Conservation (phyloP, 176 grass and related monocot genomes). For the Carex cristatella region DNA sequence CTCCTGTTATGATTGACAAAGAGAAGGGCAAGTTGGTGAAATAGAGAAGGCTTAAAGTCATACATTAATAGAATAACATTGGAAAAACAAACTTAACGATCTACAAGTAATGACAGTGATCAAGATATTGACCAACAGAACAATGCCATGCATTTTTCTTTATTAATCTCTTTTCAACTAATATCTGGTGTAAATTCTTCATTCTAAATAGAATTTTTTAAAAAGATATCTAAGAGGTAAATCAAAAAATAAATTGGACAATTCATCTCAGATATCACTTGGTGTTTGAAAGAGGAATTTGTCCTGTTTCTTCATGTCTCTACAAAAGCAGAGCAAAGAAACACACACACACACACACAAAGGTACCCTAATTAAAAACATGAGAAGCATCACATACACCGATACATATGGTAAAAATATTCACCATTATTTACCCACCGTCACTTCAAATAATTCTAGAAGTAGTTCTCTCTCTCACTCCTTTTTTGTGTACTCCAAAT, state of each 20-base stretch:
- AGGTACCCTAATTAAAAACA: background rate
- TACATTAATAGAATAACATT: background rate
- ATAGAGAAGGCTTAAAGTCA: too few relatives aligned
- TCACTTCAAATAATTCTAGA: background rate
- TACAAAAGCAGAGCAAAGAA: background rate
- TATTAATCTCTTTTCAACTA: background rate
- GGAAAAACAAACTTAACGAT: background rate
- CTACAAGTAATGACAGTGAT: background rate
- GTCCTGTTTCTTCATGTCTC: background rate
- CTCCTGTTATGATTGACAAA: slow-evolving; percentile 34
- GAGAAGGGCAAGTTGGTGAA: background rate
- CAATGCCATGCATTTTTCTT: background rate
- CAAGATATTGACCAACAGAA: background rate
- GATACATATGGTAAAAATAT: background rate
- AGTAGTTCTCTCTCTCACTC: background rate
- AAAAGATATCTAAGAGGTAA: background rate
- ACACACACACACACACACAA: background rate
- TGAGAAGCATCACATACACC: background rate
- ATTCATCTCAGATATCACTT: background rate
- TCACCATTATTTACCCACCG: background rate
- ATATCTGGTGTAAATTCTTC: too few relatives aligned
- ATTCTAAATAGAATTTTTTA: background rate
- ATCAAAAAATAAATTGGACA: background rate
- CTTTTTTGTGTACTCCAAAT: background rate
- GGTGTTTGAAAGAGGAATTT: background rate